phyloP scores from a whole-genome alignment of 179 eudicot genomes.

The Patellifolia procumbens region DNA sequence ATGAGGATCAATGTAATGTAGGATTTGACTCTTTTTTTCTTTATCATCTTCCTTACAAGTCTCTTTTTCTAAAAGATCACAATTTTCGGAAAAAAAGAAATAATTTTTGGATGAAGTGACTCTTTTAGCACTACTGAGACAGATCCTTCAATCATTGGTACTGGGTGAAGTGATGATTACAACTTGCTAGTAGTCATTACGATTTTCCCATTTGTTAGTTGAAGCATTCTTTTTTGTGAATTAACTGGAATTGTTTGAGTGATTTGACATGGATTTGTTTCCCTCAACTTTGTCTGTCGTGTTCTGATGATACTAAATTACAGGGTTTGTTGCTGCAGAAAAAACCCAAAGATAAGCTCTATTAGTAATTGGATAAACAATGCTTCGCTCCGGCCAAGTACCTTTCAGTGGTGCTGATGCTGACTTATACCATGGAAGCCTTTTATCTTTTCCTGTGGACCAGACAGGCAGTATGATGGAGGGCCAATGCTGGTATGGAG shows the following conservation, averaged over 20 bases:
- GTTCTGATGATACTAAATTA: conserved; percentile 23
- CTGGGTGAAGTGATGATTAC: background rate
- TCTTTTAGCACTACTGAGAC: background rate
- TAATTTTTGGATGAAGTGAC: background rate
- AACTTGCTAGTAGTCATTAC: background rate
- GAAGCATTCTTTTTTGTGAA: background rate
- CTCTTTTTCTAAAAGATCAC: background rate
- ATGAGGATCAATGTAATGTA: background rate
- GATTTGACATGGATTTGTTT: background rate
- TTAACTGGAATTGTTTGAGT: background rate
- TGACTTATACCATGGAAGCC: background rate
- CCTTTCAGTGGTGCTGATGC: background rate
- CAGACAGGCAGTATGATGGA: conserved; percentile 14
- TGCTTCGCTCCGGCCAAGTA: conserved; percentile 6
- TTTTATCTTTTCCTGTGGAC: background rate
- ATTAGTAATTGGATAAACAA: background rate
- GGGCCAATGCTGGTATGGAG: conserved; percentile 9
- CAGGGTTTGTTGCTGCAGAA: background rate
- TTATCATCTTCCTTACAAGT: background rate
- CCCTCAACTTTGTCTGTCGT: background rate
- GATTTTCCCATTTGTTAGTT: background rate
- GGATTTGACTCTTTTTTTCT: background rate
- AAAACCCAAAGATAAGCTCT: background rate
- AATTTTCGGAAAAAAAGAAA: background rate
- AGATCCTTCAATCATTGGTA: background rate